These are phyloP conservation scores for Amoebophrya sp. DNA, from an alignment of 169 alveolate species.

Conservation along the genomic window DNA sequence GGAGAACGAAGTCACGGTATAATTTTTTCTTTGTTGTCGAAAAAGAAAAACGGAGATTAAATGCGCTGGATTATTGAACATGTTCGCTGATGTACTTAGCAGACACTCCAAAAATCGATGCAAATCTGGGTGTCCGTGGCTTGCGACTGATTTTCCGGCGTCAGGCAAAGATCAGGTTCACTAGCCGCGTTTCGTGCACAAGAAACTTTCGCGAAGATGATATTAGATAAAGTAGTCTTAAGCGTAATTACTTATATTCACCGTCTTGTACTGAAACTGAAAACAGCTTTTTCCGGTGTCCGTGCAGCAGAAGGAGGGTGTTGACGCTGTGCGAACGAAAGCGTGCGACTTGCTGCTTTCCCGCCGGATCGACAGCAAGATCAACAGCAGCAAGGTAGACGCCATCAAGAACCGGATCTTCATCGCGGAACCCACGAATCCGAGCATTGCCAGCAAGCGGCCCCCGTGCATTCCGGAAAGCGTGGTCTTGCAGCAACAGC, in stretches of 20 bases:
- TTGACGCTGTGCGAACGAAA: constrained; percentile 20
- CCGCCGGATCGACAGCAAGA: constrained; percentile 56
- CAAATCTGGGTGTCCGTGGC: too few species aligned
- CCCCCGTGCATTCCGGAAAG: constrained; percentile 71
- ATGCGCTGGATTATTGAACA: too few species aligned
- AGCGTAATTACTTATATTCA: too few species aligned
- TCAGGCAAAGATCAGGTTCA: too few species aligned
- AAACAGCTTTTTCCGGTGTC: neutral
- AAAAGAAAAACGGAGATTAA: too few species aligned
- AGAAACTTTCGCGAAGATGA: too few species aligned
- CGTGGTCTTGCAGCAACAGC: constrained; percentile 39
- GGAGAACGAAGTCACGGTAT: constrained; percentile 47
- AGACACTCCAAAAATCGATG: too few species aligned
- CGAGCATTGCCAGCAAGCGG: constrained; percentile 51
- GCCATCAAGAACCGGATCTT: constrained; percentile 9
- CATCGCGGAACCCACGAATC: constrained; percentile 9
- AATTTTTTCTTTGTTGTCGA: constrained; percentile 29
- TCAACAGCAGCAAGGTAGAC: constrained; percentile 39
- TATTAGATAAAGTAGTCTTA: too few species aligned
- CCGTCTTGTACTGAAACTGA: too few species aligned
- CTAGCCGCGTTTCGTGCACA: too few species aligned
- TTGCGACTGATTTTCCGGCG: too few species aligned
- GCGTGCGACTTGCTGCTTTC: constrained; percentile 73
- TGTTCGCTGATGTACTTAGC: too few species aligned
- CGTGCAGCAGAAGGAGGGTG: neutral